These are phyloP conservation scores for Erodium trifolium DNA, from an alignment of 441 rosid species.

Conservation along the genomic window DNA sequence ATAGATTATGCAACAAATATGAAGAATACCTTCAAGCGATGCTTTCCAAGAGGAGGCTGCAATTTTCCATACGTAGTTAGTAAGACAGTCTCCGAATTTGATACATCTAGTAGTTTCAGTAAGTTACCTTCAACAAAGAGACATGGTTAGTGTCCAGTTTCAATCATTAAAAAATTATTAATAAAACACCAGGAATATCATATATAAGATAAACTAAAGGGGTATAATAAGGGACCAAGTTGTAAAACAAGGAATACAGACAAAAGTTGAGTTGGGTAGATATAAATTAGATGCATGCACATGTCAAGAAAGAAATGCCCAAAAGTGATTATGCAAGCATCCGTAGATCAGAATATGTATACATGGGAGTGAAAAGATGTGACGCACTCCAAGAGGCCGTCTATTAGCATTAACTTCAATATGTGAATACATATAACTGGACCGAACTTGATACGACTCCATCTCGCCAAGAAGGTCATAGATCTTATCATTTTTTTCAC, in stretches of 20 bases:
- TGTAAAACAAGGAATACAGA: background rate
- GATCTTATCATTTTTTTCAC: background rate
- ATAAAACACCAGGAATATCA: background rate
- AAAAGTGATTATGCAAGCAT: conserved; percentile 6
- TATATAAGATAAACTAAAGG: background rate
- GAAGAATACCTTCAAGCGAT: conserved; percentile 66
- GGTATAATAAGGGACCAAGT: background rate
- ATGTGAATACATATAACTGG: too few species aligned
- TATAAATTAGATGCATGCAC: background rate
- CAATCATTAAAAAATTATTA: background rate
- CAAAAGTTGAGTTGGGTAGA: background rate
- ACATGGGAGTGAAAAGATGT: background rate
- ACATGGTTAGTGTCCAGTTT: conserved; percentile 8
- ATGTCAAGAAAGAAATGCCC: background rate
- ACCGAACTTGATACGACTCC: too few species aligned
- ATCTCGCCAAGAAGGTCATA: background rate
- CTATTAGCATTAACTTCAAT: background rate
- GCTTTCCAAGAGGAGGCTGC: conserved; percentile 96
- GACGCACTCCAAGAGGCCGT: background rate
- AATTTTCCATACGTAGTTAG: conserved; percentile 82
- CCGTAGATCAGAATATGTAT: background rate
- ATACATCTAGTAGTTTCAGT: conserved; percentile 68
- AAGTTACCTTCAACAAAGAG: conserved; percentile 52
- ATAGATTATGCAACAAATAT: conserved; percentile 3
- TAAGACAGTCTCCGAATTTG: conserved; percentile 49